Conservation (phyloP, 805 yeast species). For the Maudiozyma saulgeensis region DNA sequence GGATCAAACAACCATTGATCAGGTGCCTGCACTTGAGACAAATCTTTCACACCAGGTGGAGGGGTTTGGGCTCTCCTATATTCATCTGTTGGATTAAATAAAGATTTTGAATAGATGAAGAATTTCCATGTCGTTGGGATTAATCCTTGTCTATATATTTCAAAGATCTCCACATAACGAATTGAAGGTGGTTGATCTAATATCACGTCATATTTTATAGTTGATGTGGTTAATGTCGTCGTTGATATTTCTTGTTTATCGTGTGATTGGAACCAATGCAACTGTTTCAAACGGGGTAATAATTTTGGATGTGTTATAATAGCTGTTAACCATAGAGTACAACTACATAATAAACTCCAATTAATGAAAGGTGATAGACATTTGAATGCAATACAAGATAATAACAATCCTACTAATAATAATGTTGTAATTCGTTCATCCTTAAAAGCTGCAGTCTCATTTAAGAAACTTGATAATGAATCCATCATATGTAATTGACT, state of each 20-base stretch:
- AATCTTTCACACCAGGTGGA: constrained; percentile 53
- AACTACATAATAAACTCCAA: constrained; percentile 51
- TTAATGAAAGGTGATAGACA: constrained; percentile 47
- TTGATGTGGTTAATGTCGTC: constrained; percentile 25
- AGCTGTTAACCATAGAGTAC: constrained; percentile 47
- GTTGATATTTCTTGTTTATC: constrained; percentile 29
- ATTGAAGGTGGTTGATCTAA: constrained; percentile 59
- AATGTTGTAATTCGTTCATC: constrained; percentile 61
- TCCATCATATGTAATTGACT: constrained; percentile 43
- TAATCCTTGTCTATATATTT: constrained; percentile 57
- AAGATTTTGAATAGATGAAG: constrained; percentile 43
- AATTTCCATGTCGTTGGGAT: constrained; percentile 55
- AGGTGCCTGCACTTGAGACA: constrained; percentile 58
- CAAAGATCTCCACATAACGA: constrained; percentile 64
- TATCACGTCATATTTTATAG: constrained; percentile 32
- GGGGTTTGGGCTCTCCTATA: constrained; percentile 39
- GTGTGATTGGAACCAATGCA: neutral
- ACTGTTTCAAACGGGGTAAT: constrained; percentile 3
- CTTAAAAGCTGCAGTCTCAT: constrained; percentile 58
- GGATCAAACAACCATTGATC: constrained; percentile 61
- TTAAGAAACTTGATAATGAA: constrained; percentile 43
- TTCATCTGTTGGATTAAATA: constrained; percentile 45
- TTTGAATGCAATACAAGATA: constrained; percentile 33
- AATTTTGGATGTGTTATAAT: constrained; percentile 52
- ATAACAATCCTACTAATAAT: constrained; percentile 37